Evolutionary conservation across 1,284 basidiomycete species (phyloP), one percentile per base, ranked within the genome.

Genomic region (Ustanciosporium gigantosporum): DNA sequence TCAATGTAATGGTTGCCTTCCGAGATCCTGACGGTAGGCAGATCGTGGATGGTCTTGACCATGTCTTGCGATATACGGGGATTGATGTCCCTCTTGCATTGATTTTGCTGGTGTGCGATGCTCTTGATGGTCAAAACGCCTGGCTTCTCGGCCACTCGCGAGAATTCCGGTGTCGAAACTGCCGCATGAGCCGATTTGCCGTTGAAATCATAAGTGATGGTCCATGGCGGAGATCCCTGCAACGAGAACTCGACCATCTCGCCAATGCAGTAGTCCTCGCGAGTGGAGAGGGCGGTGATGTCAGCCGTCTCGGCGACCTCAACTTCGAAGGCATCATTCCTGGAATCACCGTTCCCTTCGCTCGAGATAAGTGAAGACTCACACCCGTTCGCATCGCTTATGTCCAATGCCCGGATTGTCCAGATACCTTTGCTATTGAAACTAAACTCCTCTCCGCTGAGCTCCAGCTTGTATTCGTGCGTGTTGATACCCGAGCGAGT

Each of bases 171-270:
- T 17, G 83, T 82, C 61, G 86, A 87, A 9, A 87, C 86, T 50
- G 88, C 87, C 51, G 90, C 88, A 3, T 83, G 85, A 68, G 88
- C 83, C 16, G 83, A 76, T 77, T 87, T 89, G 39, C 86, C 86
- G 60, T 90, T 87, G 78, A 92, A 85, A 36, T 86, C 85, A 79
- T 95, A 92, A 86, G 87, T 86, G 47, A 98, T 86, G 5, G 86
- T 88, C 92, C 94, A 98, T 2, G 94, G 93, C n/a, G 93, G 87
- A 36, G 86, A 89, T 41, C 94, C 94, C 79, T 96, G 91, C 16
- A 98, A 82, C 72, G 93, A 86, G 82, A 94, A 97, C 64, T 91
- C 90, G 9, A 90, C 84, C 38, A 85, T 83, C 68, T 97, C 93
- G 21, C 93, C 94, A 8, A 91, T 88, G 78, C 94, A 98, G 66